Percentiles rank a stretch among this genome's conserved stretches.
Conservation (phyloP, 768 basidiomycete species). For the Boletus insuetus region DNA sequence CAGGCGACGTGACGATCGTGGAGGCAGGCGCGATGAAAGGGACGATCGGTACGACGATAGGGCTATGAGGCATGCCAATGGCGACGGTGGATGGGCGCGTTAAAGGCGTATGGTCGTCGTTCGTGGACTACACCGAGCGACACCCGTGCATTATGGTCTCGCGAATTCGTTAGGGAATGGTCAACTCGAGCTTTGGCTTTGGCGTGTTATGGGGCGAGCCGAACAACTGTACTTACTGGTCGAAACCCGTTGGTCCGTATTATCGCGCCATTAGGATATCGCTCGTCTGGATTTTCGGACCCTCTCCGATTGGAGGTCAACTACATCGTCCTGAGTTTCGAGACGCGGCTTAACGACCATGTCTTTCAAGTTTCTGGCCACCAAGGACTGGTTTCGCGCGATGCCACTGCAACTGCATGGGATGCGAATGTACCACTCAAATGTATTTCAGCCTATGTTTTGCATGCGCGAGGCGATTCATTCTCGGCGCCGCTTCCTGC, state of each 20-base stretch:
- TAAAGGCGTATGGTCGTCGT: slow-evolving; percentile 44
- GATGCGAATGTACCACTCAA: slow-evolving; percentile 1
- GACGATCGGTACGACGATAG: slow-evolving; percentile 80
- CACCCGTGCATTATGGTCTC: slow-evolving; percentile 36
- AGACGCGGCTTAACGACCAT: slow-evolving; percentile 1
- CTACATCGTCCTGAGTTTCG: slow-evolving; percentile 19
- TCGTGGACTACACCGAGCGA: slow-evolving; percentile 33
- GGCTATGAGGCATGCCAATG: slow-evolving; percentile 68
- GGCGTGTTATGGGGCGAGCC: slow-evolving; percentile 37
- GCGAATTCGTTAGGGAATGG: slow-evolving; percentile 51
- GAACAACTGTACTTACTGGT: slow-evolving; percentile 40
- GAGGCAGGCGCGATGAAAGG: slow-evolving; percentile 80
- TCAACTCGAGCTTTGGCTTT: slow-evolving; percentile 38
- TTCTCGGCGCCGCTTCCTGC: background rate
- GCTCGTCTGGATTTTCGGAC: slow-evolving; percentile 26
- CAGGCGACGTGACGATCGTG: slow-evolving; percentile 58
- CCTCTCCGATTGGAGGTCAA: slow-evolving; percentile 16
- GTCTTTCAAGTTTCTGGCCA: slow-evolving; percentile 3
- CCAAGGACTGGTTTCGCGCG: slow-evolving; percentile 13
- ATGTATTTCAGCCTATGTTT: slow-evolving; percentile 1
- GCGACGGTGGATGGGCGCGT: slow-evolving; percentile 76
- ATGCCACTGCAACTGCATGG: slow-evolving; percentile 3
- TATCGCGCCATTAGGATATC: slow-evolving; percentile 32
- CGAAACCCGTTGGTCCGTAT: slow-evolving; percentile 37
- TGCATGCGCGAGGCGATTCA: slow-evolving; percentile 4